Conservation (phyloP, 768 basidiomycete genomes). For the Agaricus subrufescens region DNA sequence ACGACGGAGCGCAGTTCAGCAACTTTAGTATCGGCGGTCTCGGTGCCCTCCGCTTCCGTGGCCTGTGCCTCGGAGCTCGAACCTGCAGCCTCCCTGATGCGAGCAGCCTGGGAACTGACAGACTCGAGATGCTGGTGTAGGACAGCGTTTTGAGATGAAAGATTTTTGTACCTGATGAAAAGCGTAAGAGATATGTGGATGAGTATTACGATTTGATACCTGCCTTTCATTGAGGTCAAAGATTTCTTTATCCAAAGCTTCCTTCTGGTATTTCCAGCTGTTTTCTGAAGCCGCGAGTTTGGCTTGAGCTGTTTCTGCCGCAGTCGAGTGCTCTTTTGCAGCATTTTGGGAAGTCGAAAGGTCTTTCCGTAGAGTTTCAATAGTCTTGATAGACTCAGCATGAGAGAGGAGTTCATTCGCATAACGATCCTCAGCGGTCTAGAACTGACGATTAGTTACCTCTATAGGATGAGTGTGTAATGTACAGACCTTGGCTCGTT, state of each 20-base stretch:
- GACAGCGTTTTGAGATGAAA: slow-evolving; percentile 68
- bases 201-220: slow-evolving; percentile 11
- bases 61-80: slow-evolving; percentile 17
- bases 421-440: slow-evolving; percentile 80
- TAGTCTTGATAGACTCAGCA: slow-evolving; percentile 76
- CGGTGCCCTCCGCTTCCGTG: slow-evolving; percentile 40
- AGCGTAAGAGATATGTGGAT: background rate
- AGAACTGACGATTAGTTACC: background rate
- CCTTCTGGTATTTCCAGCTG: slow-evolving; percentile 81
- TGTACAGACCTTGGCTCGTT: slow-evolving; percentile 56
- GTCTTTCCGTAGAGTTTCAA: slow-evolving; percentile 62
- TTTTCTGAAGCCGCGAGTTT: slow-evolving; percentile 67
- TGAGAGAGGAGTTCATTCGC: slow-evolving; percentile 79
- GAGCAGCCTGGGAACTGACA: slow-evolving; percentile 75
- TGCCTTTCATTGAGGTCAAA: slow-evolving; percentile 68
- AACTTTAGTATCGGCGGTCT: slow-evolving; percentile 58
- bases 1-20: slow-evolving; percentile 76
- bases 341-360: slow-evolving; percentile 45
- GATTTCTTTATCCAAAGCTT: slow-evolving; percentile 73
- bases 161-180: slow-evolving; percentile 57
- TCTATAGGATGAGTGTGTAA: background rate
- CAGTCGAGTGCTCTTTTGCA: slow-evolving; percentile 53
- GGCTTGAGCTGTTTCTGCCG: slow-evolving; percentile 69
- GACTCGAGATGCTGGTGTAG: slow-evolving; percentile 84
- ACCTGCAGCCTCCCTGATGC: slow-evolving; percentile 65